Evolutionary conservation across 257 asterid species (phyloP), one percentile per base, ranked within the genome.

Genomic region (Petunia axillaris): DNA sequence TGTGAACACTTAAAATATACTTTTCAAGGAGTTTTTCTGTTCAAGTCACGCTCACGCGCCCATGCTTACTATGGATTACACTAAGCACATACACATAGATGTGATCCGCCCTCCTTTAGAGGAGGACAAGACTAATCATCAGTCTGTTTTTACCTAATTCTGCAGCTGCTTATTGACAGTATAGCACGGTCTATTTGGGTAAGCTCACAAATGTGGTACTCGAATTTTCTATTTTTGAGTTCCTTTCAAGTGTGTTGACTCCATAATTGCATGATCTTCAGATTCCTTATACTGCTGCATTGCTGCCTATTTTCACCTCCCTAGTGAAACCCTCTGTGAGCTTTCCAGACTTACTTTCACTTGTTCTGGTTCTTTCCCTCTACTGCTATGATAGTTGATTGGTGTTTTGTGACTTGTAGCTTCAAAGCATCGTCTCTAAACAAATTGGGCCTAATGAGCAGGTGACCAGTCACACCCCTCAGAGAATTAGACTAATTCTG

Each of bases 391-490:
- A 48, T 1, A 40, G 4, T 59, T 79, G 44, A 13, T 60, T 54
- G 11, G 36, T 43, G 38, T 36, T 38, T 50, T 50, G 25, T 79
- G 14, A 50, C 8, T 36, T 66, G 68, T 36, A 66, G 82, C 43
- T 79, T 13, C 82, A 54, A 54, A 79, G 77, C 82, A 79, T 66
- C 11, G 68, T 79, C 50, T 79, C 82, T 1, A 79, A 54, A 50
- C 76, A 79, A 79, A 55, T 64, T 64, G 82, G 82, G 48, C 76
- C 16, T 43, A 79, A 7, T 46, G 82, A 66, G 35, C 78, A 79
- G 81, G 81, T 77, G 48, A 6, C 0, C 37, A 8, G 68, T 4
- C 14, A 43, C n/a, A 37, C 7, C 38, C 38, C 4, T 13, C 48
- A 4, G 35, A 10, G 76, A 44, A 68, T 68, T 9, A n/a, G 8